phyloP scores from a whole-genome alignment of 768 basidiomycete genomes.

The Hericium erinaceus region DNA sequence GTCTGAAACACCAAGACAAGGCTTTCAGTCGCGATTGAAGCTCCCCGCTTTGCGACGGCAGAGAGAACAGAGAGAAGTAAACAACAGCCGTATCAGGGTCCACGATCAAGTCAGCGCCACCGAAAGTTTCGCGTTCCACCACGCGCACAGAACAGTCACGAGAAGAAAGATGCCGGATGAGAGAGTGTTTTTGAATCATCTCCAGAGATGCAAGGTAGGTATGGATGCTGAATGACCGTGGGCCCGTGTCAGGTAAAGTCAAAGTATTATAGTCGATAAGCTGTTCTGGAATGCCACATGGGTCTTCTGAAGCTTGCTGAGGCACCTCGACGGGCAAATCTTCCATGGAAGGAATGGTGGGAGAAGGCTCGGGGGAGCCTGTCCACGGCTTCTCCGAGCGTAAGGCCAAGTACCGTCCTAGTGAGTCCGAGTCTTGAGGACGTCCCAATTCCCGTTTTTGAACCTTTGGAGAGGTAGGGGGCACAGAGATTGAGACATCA shows the following conservation, averaged over 20 bases:
- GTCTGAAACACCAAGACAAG: slow-evolving; percentile 55
- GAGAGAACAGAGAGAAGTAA: slow-evolving; percentile 33
- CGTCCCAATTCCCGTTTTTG: too few species aligned
- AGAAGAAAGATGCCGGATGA: slow-evolving; percentile 44
- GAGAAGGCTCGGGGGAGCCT: not conserved
- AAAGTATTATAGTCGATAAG: not conserved
- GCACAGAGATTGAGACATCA: not conserved
- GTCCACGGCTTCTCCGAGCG: not conserved
- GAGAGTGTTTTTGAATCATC: slow-evolving; percentile 55
- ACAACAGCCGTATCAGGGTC: slow-evolving; percentile 54
- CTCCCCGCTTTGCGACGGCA: slow-evolving; percentile 41
- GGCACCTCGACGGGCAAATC: not conserved
- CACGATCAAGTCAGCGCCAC: slow-evolving; percentile 56
- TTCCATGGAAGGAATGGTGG: not conserved
- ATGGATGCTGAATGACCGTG: slow-evolving; percentile 32
- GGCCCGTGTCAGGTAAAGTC: not conserved
- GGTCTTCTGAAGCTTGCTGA: too few species aligned
- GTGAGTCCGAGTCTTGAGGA: too few species aligned
- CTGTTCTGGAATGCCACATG: not conserved
- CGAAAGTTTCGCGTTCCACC: slow-evolving; percentile 53
- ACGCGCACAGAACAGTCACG: slow-evolving; percentile 41
- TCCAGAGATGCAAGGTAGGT: slow-evolving; percentile 63
- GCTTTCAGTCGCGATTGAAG: slow-evolving; percentile 35
- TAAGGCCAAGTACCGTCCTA: too few species aligned
- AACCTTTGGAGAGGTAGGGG: too few species aligned